Evolutionary conservation across 345 rosid species (phyloP).

Genomic region (Populus davidiana): DNA sequence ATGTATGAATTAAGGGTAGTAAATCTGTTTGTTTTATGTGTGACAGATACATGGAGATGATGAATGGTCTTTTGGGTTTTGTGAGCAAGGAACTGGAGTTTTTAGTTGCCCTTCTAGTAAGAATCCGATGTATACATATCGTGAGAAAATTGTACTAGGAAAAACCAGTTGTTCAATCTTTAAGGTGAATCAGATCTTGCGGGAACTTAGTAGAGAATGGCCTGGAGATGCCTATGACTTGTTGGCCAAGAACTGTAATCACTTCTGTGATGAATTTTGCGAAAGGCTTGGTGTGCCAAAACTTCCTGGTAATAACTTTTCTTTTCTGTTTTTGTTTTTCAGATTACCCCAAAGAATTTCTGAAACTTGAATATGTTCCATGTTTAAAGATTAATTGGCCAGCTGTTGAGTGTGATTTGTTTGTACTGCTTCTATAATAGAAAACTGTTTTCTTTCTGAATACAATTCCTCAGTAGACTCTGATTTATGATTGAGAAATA

Average conservation of each 20-base stretch:
- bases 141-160: constrained; percentile 75
- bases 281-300: constrained; percentile 81
- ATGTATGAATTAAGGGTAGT: constrained; percentile 9
- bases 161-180: constrained; percentile 52
- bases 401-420: background rate
- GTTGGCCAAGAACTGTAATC: constrained; percentile 88
- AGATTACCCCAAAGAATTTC: background rate
- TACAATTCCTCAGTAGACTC: background rate
- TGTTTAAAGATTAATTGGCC: background rate
- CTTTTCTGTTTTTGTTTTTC: too few species aligned
- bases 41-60: constrained; percentile 78
- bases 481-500: background rate
- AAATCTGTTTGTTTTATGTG: constrained; percentile 9
- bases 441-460: background rate
- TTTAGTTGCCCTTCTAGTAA: constrained; percentile 76
- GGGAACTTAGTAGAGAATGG: constrained; percentile 87
- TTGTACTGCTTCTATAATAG: background rate
- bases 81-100: constrained; percentile 91
- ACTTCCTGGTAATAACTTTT: constrained; percentile 66
- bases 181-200: constrained; percentile 73
- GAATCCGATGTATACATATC: constrained; percentile 88
- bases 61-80: constrained; percentile 96
- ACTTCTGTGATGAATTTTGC: constrained; percentile 87
- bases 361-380: background rate
- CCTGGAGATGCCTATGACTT: constrained; percentile 72